A percentile compares a stretch with the other conserved stretches of the same genome.
Conservation (phyloP, 495 filamentous ascomycete genomes). For the Elaphomyces granulatus region DNA sequence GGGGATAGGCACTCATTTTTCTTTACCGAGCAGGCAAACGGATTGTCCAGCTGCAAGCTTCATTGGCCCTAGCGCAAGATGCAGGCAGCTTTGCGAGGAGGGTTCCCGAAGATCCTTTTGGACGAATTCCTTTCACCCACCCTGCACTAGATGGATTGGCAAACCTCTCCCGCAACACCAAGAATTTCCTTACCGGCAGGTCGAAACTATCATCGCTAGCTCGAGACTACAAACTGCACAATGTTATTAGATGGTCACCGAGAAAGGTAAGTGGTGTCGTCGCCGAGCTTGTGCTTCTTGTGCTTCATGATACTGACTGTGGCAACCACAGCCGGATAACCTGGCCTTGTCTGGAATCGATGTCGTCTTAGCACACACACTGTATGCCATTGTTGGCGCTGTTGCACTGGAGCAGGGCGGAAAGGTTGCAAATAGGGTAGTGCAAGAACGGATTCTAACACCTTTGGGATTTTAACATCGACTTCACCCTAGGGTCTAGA, state of each 20-base stretch:
- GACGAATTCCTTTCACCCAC: conserved; percentile 55
- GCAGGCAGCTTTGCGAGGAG: conserved; percentile 12
- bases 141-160: conserved; percentile 56
- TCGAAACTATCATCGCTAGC: conserved; percentile 51
- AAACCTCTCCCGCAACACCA: conserved; percentile 45
- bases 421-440: conserved; percentile 56
- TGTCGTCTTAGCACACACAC: conserved; percentile 52
- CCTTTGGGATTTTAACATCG: conserved; percentile 34
- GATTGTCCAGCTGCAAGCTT: conserved; percentile 66
- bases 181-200: conserved; percentile 40
- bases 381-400: conserved; percentile 81
- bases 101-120: conserved; percentile 20
- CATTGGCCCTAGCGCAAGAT: conserved; percentile 50
- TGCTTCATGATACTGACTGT: conserved; percentile 3
- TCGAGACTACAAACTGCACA: conserved; percentile 48
- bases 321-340: conserved; percentile 47
- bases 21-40: conserved; percentile 46
- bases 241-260: conserved; percentile 79
- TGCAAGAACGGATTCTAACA: conserved; percentile 60
- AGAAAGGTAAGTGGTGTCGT: conserved; percentile 43
- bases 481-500: conserved; percentile 13
- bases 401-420: conserved; percentile 75
- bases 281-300: background rate
- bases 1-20: too few relatives aligned
- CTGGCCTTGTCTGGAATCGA: conserved; percentile 56